Evolutionary conservation across 192 early-diverging fungal species (phyloP).

Genomic region (Backusella macrospora): DNA sequence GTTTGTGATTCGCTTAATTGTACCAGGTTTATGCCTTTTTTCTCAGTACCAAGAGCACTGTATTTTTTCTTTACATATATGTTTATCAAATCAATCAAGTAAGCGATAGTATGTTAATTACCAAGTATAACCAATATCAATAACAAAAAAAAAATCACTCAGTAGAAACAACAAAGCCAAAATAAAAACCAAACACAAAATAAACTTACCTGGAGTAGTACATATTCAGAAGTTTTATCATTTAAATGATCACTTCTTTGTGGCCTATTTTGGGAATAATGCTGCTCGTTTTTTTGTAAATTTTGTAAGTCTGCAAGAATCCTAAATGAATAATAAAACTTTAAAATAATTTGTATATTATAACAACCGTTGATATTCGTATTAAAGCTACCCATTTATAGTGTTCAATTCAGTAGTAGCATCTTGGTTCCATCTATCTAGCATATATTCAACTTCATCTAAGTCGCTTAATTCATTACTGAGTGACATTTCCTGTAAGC

Average conservation of each 20-base stretch:
- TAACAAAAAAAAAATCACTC: too few species aligned
- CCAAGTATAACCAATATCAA: too few species aligned
- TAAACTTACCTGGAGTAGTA: neutral
- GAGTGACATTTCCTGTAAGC: neutral
- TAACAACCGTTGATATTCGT: neutral
- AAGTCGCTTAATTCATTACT: neutral
- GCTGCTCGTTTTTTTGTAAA: neutral
- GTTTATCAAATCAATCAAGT: neutral
- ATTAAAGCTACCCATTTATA: constrained; percentile 1
- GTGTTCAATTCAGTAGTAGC: neutral
- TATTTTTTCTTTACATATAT: neutral
- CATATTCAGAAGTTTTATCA: neutral
- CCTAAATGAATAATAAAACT: neutral
- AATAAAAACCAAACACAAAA: neutral
- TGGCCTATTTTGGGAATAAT: neutral
- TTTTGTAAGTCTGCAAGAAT: neutral
- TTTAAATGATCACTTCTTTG: neutral
- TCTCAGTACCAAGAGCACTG: neutral
- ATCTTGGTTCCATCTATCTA: neutral
- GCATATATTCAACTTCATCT: neutral
- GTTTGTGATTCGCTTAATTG: neutral
- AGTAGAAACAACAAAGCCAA: too few species aligned
- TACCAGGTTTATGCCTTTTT: neutral
- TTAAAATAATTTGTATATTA: neutral
- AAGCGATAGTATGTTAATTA: too few species aligned